phyloP scores from a whole-genome alignment of 495 filamentous ascomycete genomes.

The Penicillium argentinense region DNA sequence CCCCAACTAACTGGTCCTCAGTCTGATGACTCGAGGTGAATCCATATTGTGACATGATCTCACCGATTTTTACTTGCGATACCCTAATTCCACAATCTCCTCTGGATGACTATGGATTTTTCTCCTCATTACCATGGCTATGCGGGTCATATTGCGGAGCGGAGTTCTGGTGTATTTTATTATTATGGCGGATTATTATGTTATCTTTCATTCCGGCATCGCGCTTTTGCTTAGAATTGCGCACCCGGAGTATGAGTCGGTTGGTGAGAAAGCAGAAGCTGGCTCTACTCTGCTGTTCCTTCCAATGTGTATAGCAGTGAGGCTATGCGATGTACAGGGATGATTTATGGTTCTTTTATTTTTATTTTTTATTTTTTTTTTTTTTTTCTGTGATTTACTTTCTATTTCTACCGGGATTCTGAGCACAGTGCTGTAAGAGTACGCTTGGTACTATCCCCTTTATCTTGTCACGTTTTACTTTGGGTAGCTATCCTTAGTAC shows the following conservation, averaged over 20 bases:
- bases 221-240: not conserved
- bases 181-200: not conserved
- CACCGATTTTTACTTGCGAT: conserved; percentile 15
- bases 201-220: not conserved
- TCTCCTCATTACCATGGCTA: conserved; percentile 14
- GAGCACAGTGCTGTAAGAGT: too few relatives aligned
- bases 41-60: conserved; percentile 9
- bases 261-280: conserved; percentile 3
- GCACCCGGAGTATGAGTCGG: not conserved
- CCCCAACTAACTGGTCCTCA: not conserved
- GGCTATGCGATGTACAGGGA: conserved; percentile 21
- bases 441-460: too few relatives aligned
- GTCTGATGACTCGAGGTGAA: conserved; percentile 19
- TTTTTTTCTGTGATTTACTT: not conserved
- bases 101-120: conserved; percentile 15
- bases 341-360: not conserved
- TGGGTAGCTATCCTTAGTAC: not conserved
- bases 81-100: conserved; percentile 18
- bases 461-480: conserved; percentile 2
- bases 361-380: conserved; percentile 6
- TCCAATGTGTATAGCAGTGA: conserved; percentile 21
- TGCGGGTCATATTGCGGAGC: conserved; percentile 14
- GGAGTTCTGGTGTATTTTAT: conserved; percentile 23
- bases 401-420: too few relatives aligned
- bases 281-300: conserved; percentile 2